These are phyloP conservation scores for Pythium rhizo-oryzae DNA, from an alignment of 352 stramenopile genomes.

Conservation along the genomic window DNA sequence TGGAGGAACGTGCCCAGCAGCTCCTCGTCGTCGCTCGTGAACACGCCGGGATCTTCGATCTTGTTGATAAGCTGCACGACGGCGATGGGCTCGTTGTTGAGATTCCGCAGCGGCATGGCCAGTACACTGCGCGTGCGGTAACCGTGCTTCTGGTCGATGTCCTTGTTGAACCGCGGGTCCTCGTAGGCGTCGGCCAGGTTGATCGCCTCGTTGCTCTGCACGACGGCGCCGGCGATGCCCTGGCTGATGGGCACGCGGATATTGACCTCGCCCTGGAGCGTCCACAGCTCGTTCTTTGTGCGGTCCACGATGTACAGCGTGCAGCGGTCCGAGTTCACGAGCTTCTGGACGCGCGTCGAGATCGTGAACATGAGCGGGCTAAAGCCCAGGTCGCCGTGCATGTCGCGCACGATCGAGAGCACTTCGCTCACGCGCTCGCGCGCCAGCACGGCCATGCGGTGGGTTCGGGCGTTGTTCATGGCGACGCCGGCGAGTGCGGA, in stretches of 20 bases:
- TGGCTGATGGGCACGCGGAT: conserved; percentile 88
- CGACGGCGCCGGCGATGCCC: conserved; percentile 82
- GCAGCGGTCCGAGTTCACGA: conserved; percentile 91
- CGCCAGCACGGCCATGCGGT: conserved; percentile 51
- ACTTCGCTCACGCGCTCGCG: conserved; percentile 80
- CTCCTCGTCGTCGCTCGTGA: conserved; percentile 87
- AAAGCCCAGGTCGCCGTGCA: conserved; percentile 90
- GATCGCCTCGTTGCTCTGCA: conserved; percentile 65
- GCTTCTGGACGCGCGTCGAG: conserved; percentile 81
- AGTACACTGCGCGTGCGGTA: conserved; percentile 89
- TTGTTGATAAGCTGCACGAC: conserved; percentile 93
- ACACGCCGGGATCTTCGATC: conserved; percentile 64
- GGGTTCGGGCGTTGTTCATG: conserved; percentile 83
- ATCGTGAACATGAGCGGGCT: conserved; percentile 93
- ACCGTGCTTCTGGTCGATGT: conserved; percentile 87
- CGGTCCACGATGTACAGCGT: conserved; percentile 93
- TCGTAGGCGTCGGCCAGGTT: conserved; percentile 89
- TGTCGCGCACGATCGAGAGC: conserved; percentile 89
- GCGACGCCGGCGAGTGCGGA: conserved; percentile 85
- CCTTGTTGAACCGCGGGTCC: conserved; percentile 88
- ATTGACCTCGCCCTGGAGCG: conserved; percentile 88
- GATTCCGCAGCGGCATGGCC: conserved; percentile 85
- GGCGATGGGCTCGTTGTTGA: conserved; percentile 72
- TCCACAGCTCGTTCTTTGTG: conserved; percentile 90
- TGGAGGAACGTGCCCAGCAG: conserved; percentile 86